A percentile compares a stretch with the other conserved stretches of the same genome.
phyloP scores from a whole-genome alignment of 208 protist genomes.

The Wallacemonas rigidus region DNA sequence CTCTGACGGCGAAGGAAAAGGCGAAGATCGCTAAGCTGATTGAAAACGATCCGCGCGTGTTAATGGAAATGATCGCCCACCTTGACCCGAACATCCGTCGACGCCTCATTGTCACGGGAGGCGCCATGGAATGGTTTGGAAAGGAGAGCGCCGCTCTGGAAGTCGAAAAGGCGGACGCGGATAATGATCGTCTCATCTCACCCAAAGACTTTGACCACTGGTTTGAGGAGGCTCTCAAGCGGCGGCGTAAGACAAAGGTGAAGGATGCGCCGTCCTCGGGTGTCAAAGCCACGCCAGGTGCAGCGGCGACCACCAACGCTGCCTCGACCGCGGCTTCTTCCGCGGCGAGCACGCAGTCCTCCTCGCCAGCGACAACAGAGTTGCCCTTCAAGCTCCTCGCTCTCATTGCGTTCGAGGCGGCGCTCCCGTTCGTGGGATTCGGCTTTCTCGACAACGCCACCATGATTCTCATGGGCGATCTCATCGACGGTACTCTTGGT shows the following conservation, averaged over 20 bases:
- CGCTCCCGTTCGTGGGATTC: conserved; percentile 91
- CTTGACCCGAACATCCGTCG: conserved; percentile 74
- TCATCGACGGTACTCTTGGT: conserved; percentile 85
- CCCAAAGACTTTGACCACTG: conserved; percentile 93
- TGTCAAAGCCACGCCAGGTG: conserved; percentile 10
- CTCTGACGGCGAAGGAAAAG: conserved; percentile 51
- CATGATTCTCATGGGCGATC: conserved; percentile 90
- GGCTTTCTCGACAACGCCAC: conserved; percentile 90
- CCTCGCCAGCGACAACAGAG: conserved; percentile 5
- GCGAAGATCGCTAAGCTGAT: conserved; percentile 64
- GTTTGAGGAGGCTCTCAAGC: conserved; percentile 82
- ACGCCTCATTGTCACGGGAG: conserved; percentile 81
- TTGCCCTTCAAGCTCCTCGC: conserved; percentile 62
- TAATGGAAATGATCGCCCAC: conserved; percentile 79
- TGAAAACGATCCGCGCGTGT: conserved; percentile 81
- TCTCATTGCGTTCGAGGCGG: conserved; percentile 79
- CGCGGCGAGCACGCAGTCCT: background rate
- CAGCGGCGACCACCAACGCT: background rate
- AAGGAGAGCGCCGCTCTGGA: conserved; percentile 82
- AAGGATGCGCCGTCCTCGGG: background rate
- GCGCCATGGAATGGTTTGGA: conserved; percentile 92
- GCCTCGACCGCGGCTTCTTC: background rate
- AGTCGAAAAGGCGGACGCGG: conserved; percentile 76
- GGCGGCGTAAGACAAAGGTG: conserved; percentile 37
- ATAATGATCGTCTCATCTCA: conserved; percentile 83